These are phyloP conservation scores for Lathyrus tuberosus DNA, from an alignment of 306 rosid species.

Conservation along the genomic window DNA sequence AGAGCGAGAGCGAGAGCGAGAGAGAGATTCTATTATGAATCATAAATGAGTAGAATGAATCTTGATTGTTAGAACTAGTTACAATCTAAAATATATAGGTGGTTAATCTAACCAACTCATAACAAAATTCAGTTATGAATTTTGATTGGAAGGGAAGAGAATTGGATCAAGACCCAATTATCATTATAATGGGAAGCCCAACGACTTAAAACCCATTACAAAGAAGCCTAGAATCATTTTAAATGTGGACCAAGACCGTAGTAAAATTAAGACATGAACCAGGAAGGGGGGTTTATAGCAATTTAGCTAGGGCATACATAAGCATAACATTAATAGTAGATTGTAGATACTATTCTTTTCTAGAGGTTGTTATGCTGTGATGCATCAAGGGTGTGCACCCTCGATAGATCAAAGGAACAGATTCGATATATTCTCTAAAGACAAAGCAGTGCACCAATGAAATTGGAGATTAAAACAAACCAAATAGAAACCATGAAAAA, in stretches of 20 bases:
- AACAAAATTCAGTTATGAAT: too few relatives aligned
- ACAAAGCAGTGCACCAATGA: constrained; percentile 19
- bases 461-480: constrained; percentile 20
- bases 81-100: too few relatives aligned
- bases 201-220: too few relatives aligned
- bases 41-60: too few relatives aligned
- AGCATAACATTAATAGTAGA: constrained; percentile 12
- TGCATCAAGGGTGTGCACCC: constrained; percentile 15
- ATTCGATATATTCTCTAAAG: constrained; percentile 28
- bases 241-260: constrained; percentile 20
- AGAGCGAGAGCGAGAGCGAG: too few relatives aligned
- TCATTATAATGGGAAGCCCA: too few relatives aligned
- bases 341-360: not conserved
- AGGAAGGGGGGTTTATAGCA: not conserved
- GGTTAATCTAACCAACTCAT: too few relatives aligned
- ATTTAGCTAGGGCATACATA: constrained; percentile 19
- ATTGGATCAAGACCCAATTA: too few relatives aligned
- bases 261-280: not conserved
- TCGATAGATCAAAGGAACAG: constrained; percentile 23
- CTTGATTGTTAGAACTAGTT: too few relatives aligned
- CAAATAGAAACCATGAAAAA: constrained; percentile 23
- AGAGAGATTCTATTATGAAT: too few relatives aligned
- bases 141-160: too few relatives aligned
- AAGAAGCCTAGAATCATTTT: constrained; percentile 3
- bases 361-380: constrained; percentile 4